Evolutionary conservation across 345 rosid genomes (phyloP), one percentile per base, ranked within the genome.

Genomic region (Salix exigua): DNA sequence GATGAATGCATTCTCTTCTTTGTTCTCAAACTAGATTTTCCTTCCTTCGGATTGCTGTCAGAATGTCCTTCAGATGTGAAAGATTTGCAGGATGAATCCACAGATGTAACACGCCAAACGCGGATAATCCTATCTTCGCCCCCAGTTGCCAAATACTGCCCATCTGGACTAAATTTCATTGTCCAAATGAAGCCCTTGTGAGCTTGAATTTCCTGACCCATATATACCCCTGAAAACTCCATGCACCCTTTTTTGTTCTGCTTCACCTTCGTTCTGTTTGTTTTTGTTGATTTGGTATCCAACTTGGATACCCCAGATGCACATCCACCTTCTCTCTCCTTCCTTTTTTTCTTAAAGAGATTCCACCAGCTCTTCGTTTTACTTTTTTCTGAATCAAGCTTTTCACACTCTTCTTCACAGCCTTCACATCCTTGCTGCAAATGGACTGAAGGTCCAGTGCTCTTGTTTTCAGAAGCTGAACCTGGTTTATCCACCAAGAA

Each of bases 121-220:
- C 91, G 90, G 18, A 95, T 85, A 66, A 88, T 74, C 9, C 96
- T 93, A 80, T 93, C 99, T 80, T 88, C 93, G 5, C 99, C 99
- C 44, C 96, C 98, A 0, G 88, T 95, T 1, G 97, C 98, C 79
- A 95, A 81, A 67, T 75, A 93, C 71, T 78, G 86, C 17, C 98
- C 97, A 77, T 89, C 91, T n/a, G 97, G 89, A 68, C 97, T 95
- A 74, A 93, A 95, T 90, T 93, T 95, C 83, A 95, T 83, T 14
- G 88, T 50, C 90, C 89, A 85, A 79, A 93, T 91, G 73, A 67
- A 79, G 74, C 99, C 93, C 1, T 78, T 86, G 77, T 93, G 99
- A 77, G 93, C 99, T 77, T 79, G 82, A 77, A 95, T 83, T 78
- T 93, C 90, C 80, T 93, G 96, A 50, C 80, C 83, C 33, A 61